Evolutionary conservation across 1,284 basidiomycete species (phyloP).

Genomic region (Leccinum angustisporum): DNA sequence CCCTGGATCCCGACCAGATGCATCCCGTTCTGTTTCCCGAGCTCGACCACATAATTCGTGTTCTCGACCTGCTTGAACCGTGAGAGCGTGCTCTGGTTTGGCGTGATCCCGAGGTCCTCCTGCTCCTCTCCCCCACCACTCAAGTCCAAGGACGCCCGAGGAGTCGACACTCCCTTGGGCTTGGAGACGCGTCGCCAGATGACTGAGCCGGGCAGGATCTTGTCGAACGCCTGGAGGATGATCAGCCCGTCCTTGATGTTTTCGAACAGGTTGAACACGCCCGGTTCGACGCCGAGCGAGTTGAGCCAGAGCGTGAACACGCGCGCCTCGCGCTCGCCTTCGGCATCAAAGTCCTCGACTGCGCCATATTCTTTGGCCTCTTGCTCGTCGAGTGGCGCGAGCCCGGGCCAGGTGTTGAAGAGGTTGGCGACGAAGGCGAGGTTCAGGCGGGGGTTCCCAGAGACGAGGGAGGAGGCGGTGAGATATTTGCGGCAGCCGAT

Average conservation of each 20-base stretch:
- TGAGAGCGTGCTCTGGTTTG: slow-evolving; percentile 82
- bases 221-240: slow-evolving; percentile 96
- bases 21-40: slow-evolving; percentile 93
- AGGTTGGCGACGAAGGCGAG: slow-evolving; percentile 98
- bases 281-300: slow-evolving; percentile 93
- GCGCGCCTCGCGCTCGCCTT: slow-evolving; percentile 96
- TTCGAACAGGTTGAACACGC: slow-evolving; percentile 96
- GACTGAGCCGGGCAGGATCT: slow-evolving; percentile 89
- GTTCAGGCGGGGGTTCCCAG: slow-evolving; percentile 99
- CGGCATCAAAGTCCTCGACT: slow-evolving; percentile 97
- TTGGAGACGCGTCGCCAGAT: slow-evolving; percentile 94
- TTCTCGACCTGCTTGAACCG: slow-evolving; percentile 98
- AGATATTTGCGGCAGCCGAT: slow-evolving; percentile 97
- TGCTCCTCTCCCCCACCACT: slow-evolving; percentile 64
- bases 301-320: slow-evolving; percentile 99
- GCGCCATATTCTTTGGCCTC: slow-evolving; percentile 80
- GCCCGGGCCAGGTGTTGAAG: slow-evolving; percentile 96
- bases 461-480: slow-evolving; percentile 85
- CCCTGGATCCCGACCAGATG: slow-evolving; percentile 98
- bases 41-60: slow-evolving; percentile 94
- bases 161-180: slow-evolving; percentile 66
- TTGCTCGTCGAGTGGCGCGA: slow-evolving; percentile 90
- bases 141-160: slow-evolving; percentile 35
- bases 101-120: slow-evolving; percentile 74
- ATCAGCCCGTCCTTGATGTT: slow-evolving; percentile 90